Evolutionary conservation across 2,329 filamentous ascomycete genomes (phyloP), one percentile per base, ranked within the genome.

Genomic region (Cladophialophora immunda): DNA sequence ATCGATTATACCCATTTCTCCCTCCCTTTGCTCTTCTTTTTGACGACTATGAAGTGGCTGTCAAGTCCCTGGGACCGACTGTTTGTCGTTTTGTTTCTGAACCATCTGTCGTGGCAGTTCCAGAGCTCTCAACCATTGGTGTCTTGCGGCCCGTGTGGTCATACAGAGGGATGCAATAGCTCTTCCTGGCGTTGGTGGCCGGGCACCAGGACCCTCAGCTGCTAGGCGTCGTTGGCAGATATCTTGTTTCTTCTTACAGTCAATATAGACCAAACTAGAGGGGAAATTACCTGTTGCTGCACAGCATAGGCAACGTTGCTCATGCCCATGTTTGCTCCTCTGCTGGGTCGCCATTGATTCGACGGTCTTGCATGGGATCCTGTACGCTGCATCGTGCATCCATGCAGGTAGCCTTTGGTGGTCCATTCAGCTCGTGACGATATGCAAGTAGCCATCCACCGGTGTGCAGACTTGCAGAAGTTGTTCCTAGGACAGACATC

Each of bases 221-320:
- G 11, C 25, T 27, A 19, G 38, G 17, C n/a, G 17, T 47, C 19
- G 27, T 45, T 50, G 57, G 38, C 8, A 15, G 30, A 22, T 36
- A 58, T 58, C 56, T 41, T 58, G 56, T 19, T 30, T 30, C 36
- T 45, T 15, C 38, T 19, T 50, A 41, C 38, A 34, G 41, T 50
- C 57, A 19, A 52, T 52, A 59, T 22, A 59, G 19, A 36, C 36
- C 13, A 29, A 41, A 34, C 22, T 30, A 32, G 36, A 61, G 27
- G 19, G 57, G 32, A 32, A 61, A 38, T 54, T 54, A 38, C 58
- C 45, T 45, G 19, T 4, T 29, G 58, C 58, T 54, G 58, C 47
- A 61, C 58, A 61, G 32, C 45, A 54, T 54, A 53, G 15, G 58
- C 29, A 61, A 41, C 22, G 45, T 50, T 50, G 45, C 45, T 25